phyloP scores from a whole-genome alignment of 2,329 filamentous ascomycete species.

The Fonsecaea nubica region DNA sequence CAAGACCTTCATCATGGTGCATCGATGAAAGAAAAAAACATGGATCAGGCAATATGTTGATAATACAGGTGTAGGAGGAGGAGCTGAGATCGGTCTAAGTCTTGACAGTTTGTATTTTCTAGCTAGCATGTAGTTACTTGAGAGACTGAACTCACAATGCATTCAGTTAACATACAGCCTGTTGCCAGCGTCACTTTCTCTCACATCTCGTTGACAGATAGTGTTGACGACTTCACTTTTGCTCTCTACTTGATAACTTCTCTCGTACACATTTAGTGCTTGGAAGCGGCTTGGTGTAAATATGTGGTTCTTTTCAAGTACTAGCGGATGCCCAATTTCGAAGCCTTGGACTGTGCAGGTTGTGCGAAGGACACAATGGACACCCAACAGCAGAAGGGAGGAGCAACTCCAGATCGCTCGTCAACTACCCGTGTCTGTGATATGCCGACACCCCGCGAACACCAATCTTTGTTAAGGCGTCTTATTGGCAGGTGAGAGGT shows the following conservation, averaged over 20 bases:
- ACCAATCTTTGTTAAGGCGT: neutral
- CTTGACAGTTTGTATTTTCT: conserved; percentile 24
- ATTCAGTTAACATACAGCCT: conserved; percentile 7
- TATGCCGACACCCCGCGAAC: neutral
- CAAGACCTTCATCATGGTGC: conserved; percentile 27
- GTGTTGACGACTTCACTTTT: too few relatives aligned
- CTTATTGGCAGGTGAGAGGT: neutral
- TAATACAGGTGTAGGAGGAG: conserved; percentile 20
- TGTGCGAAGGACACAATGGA: too few relatives aligned
- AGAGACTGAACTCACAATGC: conserved; percentile 19
- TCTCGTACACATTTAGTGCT: too few relatives aligned
- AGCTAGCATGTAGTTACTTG: conserved; percentile 22
- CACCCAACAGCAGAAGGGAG: neutral
- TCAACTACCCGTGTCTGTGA: neutral
- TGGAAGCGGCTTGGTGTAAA: too few relatives aligned
- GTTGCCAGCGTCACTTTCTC: neutral
- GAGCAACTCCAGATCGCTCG: neutral
- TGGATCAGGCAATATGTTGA: conserved; percentile 23
- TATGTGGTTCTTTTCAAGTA: neutral
- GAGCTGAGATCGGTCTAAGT: conserved; percentile 21
- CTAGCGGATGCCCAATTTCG: neutral
- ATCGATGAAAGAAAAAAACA: conserved; percentile 25
- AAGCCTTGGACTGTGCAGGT: neutral
- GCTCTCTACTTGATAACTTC: too few relatives aligned
- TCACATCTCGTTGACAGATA: neutral